These are phyloP conservation scores for Plicaturopsis crispa DNA, from an alignment of 768 basidiomycete species.

Conservation along the genomic window DNA sequence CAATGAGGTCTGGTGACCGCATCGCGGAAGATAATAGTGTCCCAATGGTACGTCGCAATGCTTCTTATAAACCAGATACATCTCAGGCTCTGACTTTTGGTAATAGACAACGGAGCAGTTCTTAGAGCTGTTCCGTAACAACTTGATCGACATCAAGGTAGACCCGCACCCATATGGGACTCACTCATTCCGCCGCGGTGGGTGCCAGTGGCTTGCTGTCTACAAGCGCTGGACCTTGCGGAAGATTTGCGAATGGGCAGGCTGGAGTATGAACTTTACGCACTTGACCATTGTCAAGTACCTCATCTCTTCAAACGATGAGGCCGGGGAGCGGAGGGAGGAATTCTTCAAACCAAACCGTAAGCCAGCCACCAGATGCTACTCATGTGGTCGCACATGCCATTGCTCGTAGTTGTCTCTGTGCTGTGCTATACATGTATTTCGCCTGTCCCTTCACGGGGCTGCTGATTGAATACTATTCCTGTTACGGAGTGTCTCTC, in stretches of 20 bases:
- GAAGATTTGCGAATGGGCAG: conserved; percentile 38
- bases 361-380: conserved; percentile 15
- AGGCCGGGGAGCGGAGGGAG: conserved; percentile 21
- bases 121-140: conserved; percentile 30
- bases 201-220: conserved; percentile 30
- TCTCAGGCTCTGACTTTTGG: background rate
- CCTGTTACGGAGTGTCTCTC: too few species aligned
- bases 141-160: conserved; percentile 29
- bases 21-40: conserved; percentile 11
- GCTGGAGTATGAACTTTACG: conserved; percentile 34
- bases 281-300: conserved; percentile 34
- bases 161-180: conserved; percentile 31
- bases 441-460: conserved; percentile 4
- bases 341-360: conserved; percentile 28
- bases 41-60: conserved; percentile 17
- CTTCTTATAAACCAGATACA: background rate
- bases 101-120: conserved; percentile 27
- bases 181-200: conserved; percentile 32
- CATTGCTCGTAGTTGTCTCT: conserved; percentile 15
- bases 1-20: conserved; percentile 20
- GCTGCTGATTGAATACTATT: too few species aligned
- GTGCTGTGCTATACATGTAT: background rate
- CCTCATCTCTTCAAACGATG: conserved; percentile 32
- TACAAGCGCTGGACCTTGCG: conserved; percentile 25
- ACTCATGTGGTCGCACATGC: conserved; percentile 22